phyloP scores from a whole-genome alignment of 2,329 filamentous ascomycete species.

The Pseudogymnoascus sp. region DNA sequence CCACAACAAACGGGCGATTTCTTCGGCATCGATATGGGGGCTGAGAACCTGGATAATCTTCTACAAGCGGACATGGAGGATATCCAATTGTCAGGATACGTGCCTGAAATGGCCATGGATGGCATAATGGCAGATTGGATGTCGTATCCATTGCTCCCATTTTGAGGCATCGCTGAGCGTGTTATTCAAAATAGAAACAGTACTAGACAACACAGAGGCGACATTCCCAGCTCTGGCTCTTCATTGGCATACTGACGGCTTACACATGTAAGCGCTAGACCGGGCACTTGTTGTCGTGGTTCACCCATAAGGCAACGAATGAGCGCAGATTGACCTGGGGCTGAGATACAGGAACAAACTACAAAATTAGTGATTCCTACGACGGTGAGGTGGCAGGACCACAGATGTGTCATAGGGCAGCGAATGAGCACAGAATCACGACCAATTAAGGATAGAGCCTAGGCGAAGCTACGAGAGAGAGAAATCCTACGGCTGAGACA shows the following conservation, averaged over 20 bases:
- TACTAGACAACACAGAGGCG: background rate
- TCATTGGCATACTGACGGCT: background rate
- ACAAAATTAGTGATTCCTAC: background rate
- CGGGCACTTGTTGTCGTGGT: background rate
- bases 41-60: background rate
- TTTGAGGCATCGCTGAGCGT: background rate
- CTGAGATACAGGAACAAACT: background rate
- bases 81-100: background rate
- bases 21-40: background rate
- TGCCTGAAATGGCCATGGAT: background rate
- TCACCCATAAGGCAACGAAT: background rate
- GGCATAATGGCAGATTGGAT: constrained; percentile 5
- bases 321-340: background rate
- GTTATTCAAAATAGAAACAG: background rate
- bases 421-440: background rate
- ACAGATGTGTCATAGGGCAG: background rate
- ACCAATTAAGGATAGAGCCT: background rate
- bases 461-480: background rate
- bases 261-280: background rate
- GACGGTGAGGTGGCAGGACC: background rate
- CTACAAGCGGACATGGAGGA: background rate
- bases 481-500: background rate
- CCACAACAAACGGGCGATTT: background rate
- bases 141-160: constrained; percentile 4
- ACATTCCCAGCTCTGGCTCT: too few relatives aligned